These are phyloP conservation scores for Nicotiana knightiana DNA, from an alignment of 257 asterid species.

Conservation along the genomic window DNA sequence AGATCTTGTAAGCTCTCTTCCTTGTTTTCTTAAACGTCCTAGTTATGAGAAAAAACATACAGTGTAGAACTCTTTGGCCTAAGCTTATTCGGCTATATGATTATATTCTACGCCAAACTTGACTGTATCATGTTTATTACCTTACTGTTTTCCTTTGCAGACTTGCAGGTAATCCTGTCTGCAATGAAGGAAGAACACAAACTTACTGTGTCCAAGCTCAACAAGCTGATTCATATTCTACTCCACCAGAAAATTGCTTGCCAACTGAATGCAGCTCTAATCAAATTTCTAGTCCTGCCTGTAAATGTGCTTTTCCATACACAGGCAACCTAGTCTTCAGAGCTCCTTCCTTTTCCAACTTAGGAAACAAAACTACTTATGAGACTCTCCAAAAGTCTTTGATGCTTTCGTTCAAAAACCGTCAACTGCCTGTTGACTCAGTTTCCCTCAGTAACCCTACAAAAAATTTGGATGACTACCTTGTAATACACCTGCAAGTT, in stretches of 20 bases:
- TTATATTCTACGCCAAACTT: background rate
- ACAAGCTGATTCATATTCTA: constrained; percentile 35
- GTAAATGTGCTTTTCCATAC: constrained; percentile 74
- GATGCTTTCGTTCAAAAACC: constrained; percentile 37
- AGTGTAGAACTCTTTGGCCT: background rate
- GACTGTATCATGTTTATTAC: background rate
- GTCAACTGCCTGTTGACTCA: constrained; percentile 62
- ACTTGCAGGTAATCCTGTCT: constrained; percentile 54
- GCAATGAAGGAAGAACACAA: constrained; percentile 33
- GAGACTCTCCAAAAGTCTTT: constrained; percentile 30
- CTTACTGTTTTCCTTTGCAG: constrained; percentile 28
- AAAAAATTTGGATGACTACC: constrained; percentile 42
- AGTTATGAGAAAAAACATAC: background rate
- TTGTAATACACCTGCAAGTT: constrained; percentile 38
- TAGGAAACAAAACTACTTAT: constrained; percentile 41
- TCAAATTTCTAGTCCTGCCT: constrained; percentile 53
- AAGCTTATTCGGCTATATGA: background rate
- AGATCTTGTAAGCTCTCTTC: constrained; percentile 40
- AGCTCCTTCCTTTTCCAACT: constrained; percentile 70
- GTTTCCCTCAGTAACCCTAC: constrained; percentile 54
- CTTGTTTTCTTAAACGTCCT: background rate
- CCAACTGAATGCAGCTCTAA: constrained; percentile 32
- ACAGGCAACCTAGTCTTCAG: constrained; percentile 58
- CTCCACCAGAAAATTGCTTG: constrained; percentile 49
- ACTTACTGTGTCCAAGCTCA: constrained; percentile 37